Evolutionary conservation across 1,284 basidiomycete genomes (phyloP).

Genomic region (Heterobasidion annosum): DNA sequence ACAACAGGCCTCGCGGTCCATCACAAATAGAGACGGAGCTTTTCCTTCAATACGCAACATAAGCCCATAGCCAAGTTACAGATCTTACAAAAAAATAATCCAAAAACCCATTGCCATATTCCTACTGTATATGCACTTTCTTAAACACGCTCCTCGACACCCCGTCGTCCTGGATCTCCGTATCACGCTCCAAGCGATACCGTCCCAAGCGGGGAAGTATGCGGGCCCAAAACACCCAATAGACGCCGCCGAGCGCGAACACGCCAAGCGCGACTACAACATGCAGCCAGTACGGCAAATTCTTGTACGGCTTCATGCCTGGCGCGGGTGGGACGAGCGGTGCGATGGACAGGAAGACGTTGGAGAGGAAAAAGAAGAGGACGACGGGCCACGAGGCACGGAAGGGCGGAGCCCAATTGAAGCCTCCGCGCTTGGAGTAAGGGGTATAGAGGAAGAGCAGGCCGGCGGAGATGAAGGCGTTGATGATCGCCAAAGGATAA

Average conservation of each 20-base stretch:
- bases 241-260: conserved; percentile 41
- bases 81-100: too few relatives aligned
- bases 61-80: too few relatives aligned
- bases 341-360: conserved; percentile 48
- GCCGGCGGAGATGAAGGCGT: conserved; percentile 50
- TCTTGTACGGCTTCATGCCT: conserved; percentile 41
- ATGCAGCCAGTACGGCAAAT: conserved; percentile 60
- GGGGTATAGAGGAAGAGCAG: conserved; percentile 46
- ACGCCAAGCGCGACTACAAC: conserved; percentile 38
- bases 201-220: conserved; percentile 45
- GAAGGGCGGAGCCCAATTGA: conserved; percentile 56
- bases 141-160: conserved; percentile 27
- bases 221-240: conserved; percentile 50
- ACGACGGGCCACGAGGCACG: conserved; percentile 38
- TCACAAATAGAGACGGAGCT: too few relatives aligned
- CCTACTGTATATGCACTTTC: conserved; percentile 12
- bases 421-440: conserved; percentile 19
- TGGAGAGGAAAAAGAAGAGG: conserved; percentile 50
- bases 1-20: too few relatives aligned
- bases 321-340: conserved; percentile 51
- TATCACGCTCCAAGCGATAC: conserved; percentile 40
- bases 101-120: too few relatives aligned
- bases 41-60: too few relatives aligned
- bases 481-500: conserved; percentile 46
- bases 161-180: conserved; percentile 45